Evolutionary conservation across 179 eudicot species (phyloP).

Genomic region (Silene coronaria): DNA sequence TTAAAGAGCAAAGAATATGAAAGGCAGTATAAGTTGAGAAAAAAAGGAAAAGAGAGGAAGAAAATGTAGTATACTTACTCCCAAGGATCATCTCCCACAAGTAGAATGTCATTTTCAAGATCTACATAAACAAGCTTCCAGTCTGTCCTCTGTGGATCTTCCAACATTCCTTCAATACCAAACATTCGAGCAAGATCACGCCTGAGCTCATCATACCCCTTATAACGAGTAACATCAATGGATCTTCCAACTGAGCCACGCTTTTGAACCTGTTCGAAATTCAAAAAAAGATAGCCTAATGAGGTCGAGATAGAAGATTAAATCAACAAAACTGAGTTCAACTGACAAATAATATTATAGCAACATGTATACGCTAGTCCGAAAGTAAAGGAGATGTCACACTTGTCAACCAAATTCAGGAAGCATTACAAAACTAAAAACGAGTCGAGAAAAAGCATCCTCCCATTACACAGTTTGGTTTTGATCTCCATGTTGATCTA

Average conservation of each 20-base stretch:
- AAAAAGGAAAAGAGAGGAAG: background rate
- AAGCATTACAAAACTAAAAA: background rate
- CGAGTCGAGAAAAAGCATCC: too few relatives aligned
- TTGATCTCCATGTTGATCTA: too few relatives aligned
- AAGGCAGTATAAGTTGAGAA: background rate
- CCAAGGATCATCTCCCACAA: constrained; percentile 99
- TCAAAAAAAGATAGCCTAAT: background rate
- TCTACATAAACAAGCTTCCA: constrained; percentile 98
- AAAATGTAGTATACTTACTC: constrained; percentile 53
- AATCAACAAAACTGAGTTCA: background rate
- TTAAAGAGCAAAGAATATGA: constrained; percentile 13
- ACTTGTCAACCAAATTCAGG: background rate
- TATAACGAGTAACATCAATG: constrained; percentile 90
- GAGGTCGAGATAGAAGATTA: background rate
- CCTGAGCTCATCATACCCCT: constrained; percentile 80
- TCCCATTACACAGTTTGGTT: too few relatives aligned
- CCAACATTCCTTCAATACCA: constrained; percentile 89
- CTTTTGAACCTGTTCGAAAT: constrained; percentile 65
- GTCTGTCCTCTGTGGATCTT: constrained; percentile 83
- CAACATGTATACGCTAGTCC: background rate
- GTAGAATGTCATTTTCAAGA: constrained; percentile 88
- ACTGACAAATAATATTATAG: background rate
- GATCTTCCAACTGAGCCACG: constrained; percentile 98
- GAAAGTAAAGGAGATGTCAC: background rate
- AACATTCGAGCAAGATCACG: constrained; percentile 93